Evolutionary conservation across 2,329 filamentous ascomycete species (phyloP).

Genomic region (Clonostachys chloroleuca): DNA sequence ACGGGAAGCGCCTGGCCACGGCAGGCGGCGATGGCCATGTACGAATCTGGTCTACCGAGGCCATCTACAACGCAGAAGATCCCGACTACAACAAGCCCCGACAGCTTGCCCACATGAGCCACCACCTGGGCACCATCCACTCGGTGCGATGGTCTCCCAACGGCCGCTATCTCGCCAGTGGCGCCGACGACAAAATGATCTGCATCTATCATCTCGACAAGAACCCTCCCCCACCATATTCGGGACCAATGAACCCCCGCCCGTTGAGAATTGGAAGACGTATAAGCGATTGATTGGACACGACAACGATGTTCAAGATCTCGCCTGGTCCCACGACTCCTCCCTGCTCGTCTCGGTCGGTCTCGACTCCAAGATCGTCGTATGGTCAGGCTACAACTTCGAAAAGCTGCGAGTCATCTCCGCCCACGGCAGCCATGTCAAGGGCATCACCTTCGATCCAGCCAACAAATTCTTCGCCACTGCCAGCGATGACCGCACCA

Average conservation of each 20-base stretch:
- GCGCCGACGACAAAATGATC: conserved; percentile 97
- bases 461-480: conserved; percentile 99
- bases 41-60: conserved; percentile 94
- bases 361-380: conserved; percentile 93
- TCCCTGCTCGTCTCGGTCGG: conserved; percentile 95
- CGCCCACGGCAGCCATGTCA: conserved; percentile 95
- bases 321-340: conserved; percentile 95
- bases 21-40: conserved; percentile 97
- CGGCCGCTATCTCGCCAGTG: conserved; percentile 90
- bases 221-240: conserved; percentile 78
- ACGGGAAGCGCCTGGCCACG: conserved; percentile 86
- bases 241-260: conserved; percentile 85
- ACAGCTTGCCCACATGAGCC: conserved; percentile 96
- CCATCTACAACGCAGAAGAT: conserved; percentile 78
- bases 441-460: conserved; percentile 96
- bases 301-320: conserved; percentile 96
- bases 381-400: conserved; percentile 97
- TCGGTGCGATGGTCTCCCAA: conserved; percentile 96
- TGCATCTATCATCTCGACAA: conserved; percentile 92
- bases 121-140: conserved; percentile 96
- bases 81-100: conserved; percentile 71
- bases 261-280: conserved; percentile 97
- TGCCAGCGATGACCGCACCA: conserved; percentile 91
- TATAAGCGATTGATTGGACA: conserved; percentile 90
- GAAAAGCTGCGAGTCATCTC: conserved; percentile 94